Evolutionary conservation across 305 asterid genomes (phyloP), one percentile per base, ranked within the genome.

Genomic region (Fraxinus paxiana): DNA sequence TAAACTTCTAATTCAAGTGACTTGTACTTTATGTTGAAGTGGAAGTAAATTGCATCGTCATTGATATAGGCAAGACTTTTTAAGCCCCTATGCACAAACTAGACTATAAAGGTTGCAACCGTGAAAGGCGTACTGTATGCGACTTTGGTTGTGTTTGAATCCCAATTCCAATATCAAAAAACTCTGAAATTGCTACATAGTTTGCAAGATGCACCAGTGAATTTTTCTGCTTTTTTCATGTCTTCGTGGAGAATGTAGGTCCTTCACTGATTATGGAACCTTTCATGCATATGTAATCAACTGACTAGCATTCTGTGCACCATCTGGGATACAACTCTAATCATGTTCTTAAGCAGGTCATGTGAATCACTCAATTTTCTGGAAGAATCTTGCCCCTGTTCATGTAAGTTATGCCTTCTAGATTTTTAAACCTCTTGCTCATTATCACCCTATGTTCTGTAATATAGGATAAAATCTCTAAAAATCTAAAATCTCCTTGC

Each of bases 351-450:
- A 13, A 72, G 31, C 86, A 91, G 93, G 96, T 86, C 93, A 91
- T 73, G 80, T 91, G 78, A 91, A 91, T 82, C 93, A 91, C 88
- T 90, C 95, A 77, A 83, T 90, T 70, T 91, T 90, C 89, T 90
- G 93, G 96, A 88, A 87, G 85, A 85, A 89, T 87, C 91, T 91
- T 77, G 88, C 92, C 72, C 92, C 96, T 69, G 75, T 82, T 65
- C 82, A 79, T 70, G 93, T 90, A 87, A 86, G 90, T 86, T 6
- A 35, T 48, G 3, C 65, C 63, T 41, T 56, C 28, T 75, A 30
- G 73, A 61, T 9, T 30, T 31, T 28, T 46, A 48, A 26, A 41
- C 20, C 28, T 22, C 59, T 15, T 28, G 9, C 4, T 63, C 74
- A 6, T 69, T 56, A 31, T 46, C 26, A 15, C 46, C 46, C 28